Evolutionary conservation across 805 yeast genomes (phyloP).

Genomic region (Yamadazyma insecticola): DNA sequence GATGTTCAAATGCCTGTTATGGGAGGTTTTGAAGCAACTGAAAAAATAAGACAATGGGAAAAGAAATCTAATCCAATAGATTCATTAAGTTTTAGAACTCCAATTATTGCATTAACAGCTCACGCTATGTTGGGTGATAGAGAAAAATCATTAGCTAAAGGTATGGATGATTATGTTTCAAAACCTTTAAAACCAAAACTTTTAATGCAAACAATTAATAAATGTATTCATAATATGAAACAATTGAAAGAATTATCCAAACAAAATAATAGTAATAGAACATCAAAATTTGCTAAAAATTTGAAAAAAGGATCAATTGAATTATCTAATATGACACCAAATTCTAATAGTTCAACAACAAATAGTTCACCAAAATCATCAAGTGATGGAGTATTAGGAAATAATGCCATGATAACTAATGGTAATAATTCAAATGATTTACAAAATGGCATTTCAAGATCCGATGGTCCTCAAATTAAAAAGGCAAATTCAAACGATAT

Average conservation of each 20-base stretch:
- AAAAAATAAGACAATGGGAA: conserved; percentile 84
- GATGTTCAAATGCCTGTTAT: conserved; percentile 94
- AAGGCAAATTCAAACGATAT: conserved; percentile 25
- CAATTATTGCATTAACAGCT: conserved; percentile 86
- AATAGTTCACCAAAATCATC: conserved; percentile 8
- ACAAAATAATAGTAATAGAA: conserved; percentile 41
- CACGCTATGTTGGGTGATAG: conserved; percentile 94
- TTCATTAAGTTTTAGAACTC: conserved; percentile 68
- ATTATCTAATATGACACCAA: conserved; percentile 4
- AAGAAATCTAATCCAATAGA: conserved; percentile 68
- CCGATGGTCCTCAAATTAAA: conserved; percentile 17
- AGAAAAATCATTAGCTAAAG: conserved; percentile 79
- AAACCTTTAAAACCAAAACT: conserved; percentile 84
- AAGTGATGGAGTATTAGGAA: too few species aligned
- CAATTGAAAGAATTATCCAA: conserved; percentile 55
- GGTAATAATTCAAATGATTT: too few species aligned
- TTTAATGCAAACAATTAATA: conserved; percentile 77
- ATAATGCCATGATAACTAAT: too few species aligned
- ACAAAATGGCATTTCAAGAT: conserved; percentile 7
- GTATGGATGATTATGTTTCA: conserved; percentile 88
- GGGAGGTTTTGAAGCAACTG: conserved; percentile 94
- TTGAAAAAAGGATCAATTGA: conserved; percentile 34
- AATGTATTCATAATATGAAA: conserved; percentile 69
- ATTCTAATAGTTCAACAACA: conserved; percentile 2
- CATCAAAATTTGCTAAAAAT: conserved; percentile 43